Base-by-base conservation (phyloP, 352 stramenopile genomes). In the Aphanomyces euteiches region DNA sequence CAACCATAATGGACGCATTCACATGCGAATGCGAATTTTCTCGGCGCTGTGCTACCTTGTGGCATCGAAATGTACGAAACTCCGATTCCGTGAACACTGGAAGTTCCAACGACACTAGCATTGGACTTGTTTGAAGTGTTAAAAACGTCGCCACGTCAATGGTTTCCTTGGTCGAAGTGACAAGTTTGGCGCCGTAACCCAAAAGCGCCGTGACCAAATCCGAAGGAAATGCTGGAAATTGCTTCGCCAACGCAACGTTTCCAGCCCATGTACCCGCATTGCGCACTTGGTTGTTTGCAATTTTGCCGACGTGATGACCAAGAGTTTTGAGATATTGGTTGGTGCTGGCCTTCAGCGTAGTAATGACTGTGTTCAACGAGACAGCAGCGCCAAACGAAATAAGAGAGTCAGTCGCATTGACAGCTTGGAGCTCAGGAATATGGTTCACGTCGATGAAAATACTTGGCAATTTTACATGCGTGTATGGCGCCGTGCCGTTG, bases 241-340 rank as follows among this genome's bases (percentile, higher is more conserved):
- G 60, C 5, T 75, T 61, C n/a, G 78, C 83, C 1, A 89, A 45
- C 12, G 41, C 58, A 6, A 83, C 34, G 72, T 83, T 83, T 7
- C 77, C 77, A 19, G 73, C 77, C 74, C 74, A 83, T 4, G 76
- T 75, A 12, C 45, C 77, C 1, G 72, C 75, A 77, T 64, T 88
- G 34, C 83, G 79, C 38, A 91, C 81, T 60, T 90, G 83, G 40
- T 84, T 79, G 72, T 88, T 88, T 15, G 81, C 83, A 1, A 90
- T 75, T 10, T 78, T 71, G 8, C 66, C 21, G 7, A 90, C 21
- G 17, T 89, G 74, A 15, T 60, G 72, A 15, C 75, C 72, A n/a
- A 84, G 77, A 64, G 81, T 75, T 5, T 56, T 63, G 28, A 87
- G 59, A 0, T 47, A 19, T 12, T 56, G 39, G 37, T 56, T 38